Evolutionary conservation across 2,329 filamentous ascomycete genomes (phyloP).

Genomic region (Pestalotiopsis fici): DNA sequence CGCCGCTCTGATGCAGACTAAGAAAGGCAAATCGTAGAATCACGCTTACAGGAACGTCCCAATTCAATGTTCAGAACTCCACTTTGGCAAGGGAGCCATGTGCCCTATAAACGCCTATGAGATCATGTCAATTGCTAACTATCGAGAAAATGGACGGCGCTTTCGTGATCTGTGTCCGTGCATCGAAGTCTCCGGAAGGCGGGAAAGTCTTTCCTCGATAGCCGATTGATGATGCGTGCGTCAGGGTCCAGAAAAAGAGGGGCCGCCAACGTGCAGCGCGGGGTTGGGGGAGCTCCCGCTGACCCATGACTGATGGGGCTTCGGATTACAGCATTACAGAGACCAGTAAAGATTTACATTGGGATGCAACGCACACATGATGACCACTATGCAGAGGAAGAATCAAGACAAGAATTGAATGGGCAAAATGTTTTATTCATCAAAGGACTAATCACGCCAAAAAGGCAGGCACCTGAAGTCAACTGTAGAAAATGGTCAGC

Average conservation of each 20-base stretch:
- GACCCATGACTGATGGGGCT: background rate
- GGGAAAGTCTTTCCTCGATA: background rate
- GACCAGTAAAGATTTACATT: too few species aligned
- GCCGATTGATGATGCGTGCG: background rate
- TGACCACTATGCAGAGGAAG: too few species aligned
- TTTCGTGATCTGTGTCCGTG: background rate
- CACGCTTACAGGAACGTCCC: background rate
- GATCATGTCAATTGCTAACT: background rate
- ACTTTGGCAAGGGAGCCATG: background rate
- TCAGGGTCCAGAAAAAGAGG: background rate
- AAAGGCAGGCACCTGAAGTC: background rate
- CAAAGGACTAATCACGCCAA: background rate
- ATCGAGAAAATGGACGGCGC: background rate
- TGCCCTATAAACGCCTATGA: conserved; percentile 3
- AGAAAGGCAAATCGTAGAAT: conserved; percentile 1
- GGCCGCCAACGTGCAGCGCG: background rate
- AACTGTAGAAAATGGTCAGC: background rate
- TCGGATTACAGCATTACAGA: too few species aligned
- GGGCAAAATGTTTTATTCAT: background rate
- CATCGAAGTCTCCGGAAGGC: background rate
- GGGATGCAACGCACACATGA: too few species aligned
- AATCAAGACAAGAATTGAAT: too few species aligned
- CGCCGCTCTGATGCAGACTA: conserved; percentile 8
- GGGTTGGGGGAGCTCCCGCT: background rate
- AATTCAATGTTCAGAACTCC: background rate